phyloP scores from a whole-genome alignment of 495 filamentous ascomycete genomes.

The Aspergillus mulundensis region DNA sequence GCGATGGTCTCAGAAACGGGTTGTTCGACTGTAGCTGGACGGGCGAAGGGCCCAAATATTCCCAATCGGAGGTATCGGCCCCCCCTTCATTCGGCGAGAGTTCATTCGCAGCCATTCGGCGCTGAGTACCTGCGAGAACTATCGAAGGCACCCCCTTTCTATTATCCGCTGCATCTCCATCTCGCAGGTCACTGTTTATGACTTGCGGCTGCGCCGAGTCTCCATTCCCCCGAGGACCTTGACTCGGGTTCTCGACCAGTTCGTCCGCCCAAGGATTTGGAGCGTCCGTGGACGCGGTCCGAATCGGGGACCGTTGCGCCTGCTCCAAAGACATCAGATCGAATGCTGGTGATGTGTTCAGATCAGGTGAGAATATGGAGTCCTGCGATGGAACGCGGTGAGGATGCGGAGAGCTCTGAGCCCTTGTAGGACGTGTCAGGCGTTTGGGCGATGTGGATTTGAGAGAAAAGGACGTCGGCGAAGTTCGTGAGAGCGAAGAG shows the following conservation, averaged over 20 bases:
- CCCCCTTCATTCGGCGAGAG: slow-evolving; percentile 15
- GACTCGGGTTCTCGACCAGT: slow-evolving; percentile 22
- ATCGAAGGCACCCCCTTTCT: slow-evolving; percentile 21
- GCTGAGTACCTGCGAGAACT: slow-evolving; percentile 25
- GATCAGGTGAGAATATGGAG: slow-evolving; percentile 40
- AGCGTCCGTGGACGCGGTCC: slow-evolving; percentile 26
- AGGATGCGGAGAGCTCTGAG: slow-evolving; percentile 27
- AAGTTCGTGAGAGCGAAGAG: slow-evolving; percentile 22
- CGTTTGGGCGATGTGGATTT: slow-evolving; percentile 29
- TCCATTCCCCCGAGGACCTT: slow-evolving; percentile 3
- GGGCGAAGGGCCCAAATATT: slow-evolving; percentile 20
- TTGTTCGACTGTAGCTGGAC: slow-evolving; percentile 43
- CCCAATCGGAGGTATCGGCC: slow-evolving; percentile 19
- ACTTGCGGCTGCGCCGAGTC: neutral
- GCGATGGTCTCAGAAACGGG: slow-evolving; percentile 37
- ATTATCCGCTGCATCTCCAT: slow-evolving; percentile 8
- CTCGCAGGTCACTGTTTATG: slow-evolving; percentile 7
- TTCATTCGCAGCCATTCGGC: slow-evolving; percentile 24
- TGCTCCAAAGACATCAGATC: slow-evolving; percentile 44
- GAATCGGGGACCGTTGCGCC: slow-evolving; percentile 40
- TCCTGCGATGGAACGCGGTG: slow-evolving; percentile 31
- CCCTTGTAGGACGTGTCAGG: slow-evolving; percentile 26
- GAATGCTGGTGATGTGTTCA: slow-evolving; percentile 42
- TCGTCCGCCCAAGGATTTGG: slow-evolving; percentile 36
- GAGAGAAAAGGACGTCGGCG: slow-evolving; percentile 30